Evolutionary conservation across 768 basidiomycete genomes (phyloP).

Genomic region (Lentinula guzmanii): DNA sequence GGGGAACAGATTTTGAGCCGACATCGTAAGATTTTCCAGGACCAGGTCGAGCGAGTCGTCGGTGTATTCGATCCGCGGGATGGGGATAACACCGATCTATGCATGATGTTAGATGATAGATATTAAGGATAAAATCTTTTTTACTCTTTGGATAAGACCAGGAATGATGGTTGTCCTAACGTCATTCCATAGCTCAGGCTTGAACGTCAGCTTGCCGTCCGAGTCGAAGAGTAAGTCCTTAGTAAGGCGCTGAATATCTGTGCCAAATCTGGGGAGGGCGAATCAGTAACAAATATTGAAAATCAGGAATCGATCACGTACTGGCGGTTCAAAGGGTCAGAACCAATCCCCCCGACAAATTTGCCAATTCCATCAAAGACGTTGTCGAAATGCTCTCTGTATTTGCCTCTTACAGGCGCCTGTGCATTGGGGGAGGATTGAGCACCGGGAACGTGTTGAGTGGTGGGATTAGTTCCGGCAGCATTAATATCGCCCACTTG

Average conservation of each 20-base stretch:
- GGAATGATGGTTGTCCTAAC: conserved; percentile 81
- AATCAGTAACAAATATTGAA: too few relatives aligned
- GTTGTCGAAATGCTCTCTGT: conserved; percentile 71
- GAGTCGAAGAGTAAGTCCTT: conserved; percentile 77
- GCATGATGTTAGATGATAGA: neutral
- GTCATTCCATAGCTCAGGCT: conserved; percentile 85
- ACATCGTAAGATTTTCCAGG: conserved; percentile 87
- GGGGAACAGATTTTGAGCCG: conserved; percentile 87
- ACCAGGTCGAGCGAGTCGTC: conserved; percentile 84
- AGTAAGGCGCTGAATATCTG: conserved; percentile 43
- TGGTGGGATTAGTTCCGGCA: neutral
- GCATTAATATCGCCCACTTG: neutral
- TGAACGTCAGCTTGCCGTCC: conserved; percentile 84
- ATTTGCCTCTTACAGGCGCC: conserved; percentile 28
- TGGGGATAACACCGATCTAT: conserved; percentile 76
- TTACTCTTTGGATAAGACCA: conserved; percentile 64
- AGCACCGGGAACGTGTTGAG: neutral
- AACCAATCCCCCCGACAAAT: conserved; percentile 84
- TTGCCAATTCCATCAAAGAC: conserved; percentile 61
- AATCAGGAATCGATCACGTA: conserved; percentile 13
- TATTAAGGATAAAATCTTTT: conserved; percentile 8
- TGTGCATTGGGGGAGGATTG: conserved; percentile 12
- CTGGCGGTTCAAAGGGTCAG: conserved; percentile 59
- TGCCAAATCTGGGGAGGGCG: conserved; percentile 48
- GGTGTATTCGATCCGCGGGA: conserved; percentile 92